phyloP scores from a whole-genome alignment of 2,329 filamentous ascomycete species.

The Pyricularia pennisetigena region DNA sequence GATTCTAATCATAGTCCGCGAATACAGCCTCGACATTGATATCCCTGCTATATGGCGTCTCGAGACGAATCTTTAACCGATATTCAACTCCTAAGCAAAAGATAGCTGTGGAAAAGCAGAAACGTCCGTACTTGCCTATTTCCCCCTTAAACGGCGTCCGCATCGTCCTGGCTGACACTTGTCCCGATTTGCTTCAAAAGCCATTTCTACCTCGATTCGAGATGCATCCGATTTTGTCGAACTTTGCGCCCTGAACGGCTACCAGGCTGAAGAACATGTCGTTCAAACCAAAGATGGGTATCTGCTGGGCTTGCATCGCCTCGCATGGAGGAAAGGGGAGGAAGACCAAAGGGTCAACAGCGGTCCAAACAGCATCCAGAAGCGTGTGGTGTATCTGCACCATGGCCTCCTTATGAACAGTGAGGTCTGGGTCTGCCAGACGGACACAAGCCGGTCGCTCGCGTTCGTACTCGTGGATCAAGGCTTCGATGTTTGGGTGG shows the following conservation, averaged over 20 bases:
- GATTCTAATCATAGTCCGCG: neutral
- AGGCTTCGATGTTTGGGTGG: constrained; percentile 91
- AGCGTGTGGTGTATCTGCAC: constrained; percentile 87
- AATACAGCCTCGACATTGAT: constrained; percentile 65
- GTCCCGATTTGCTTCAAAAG: constrained; percentile 44
- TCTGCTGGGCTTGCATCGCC: constrained; percentile 76
- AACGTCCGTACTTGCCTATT: constrained; percentile 36
- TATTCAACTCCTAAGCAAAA: constrained; percentile 62
- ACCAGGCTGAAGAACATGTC: constrained; percentile 91
- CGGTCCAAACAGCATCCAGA: constrained; percentile 56
- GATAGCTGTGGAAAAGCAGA: constrained; percentile 57
- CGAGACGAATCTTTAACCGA: constrained; percentile 72
- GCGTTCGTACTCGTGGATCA: constrained; percentile 82
- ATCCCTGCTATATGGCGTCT: constrained; percentile 70
- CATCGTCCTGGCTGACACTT: neutral
- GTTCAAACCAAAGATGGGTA: constrained; percentile 93
- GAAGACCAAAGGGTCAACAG: constrained; percentile 70
- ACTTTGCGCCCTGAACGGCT: constrained; percentile 84
- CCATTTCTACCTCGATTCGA: constrained; percentile 65
- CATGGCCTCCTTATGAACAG: constrained; percentile 98
- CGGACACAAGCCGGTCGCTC: constrained; percentile 74
- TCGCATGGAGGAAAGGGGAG: constrained; percentile 76
- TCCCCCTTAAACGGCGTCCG: constrained; percentile 29
- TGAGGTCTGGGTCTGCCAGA: constrained; percentile 94
- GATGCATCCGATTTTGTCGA: constrained; percentile 89